Conservation (phyloP, 805 yeast genomes). For the Starmerella cellae region DNA sequence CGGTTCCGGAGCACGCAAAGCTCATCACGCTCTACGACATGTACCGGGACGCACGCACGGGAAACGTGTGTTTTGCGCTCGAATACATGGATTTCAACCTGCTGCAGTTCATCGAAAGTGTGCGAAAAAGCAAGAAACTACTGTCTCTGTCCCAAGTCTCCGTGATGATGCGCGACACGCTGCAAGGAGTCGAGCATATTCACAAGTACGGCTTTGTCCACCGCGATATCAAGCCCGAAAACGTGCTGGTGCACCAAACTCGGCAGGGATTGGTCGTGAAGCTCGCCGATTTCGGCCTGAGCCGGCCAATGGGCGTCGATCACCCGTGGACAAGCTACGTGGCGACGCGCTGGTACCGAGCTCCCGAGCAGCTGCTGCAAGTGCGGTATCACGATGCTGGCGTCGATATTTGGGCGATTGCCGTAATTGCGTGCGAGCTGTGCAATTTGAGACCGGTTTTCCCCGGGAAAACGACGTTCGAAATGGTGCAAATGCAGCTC, state of each 20-base stretch:
- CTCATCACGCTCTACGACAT: conserved; percentile 66
- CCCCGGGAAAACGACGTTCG: conserved; percentile 69
- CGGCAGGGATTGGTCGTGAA: conserved; percentile 47
- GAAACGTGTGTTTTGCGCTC: conserved; percentile 68
- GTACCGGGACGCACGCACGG: conserved; percentile 51
- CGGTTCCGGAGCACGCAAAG: conserved; percentile 57
- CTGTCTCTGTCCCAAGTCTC: conserved; percentile 3
- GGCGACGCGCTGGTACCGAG: conserved; percentile 92
- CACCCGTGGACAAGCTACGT: conserved; percentile 66
- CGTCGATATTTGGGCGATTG: conserved; percentile 83
- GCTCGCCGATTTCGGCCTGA: conserved; percentile 90
- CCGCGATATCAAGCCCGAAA: conserved; percentile 90
- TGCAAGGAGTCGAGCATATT: conserved; percentile 70
- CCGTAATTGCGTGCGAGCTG: conserved; percentile 67
- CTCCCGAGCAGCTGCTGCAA: conserved; percentile 63
- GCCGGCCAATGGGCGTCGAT: conserved; percentile 46
- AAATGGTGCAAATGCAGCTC: conserved; percentile 60
- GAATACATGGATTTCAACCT: conserved; percentile 77
- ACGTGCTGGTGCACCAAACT: conserved; percentile 58
- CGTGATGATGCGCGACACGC: conserved; percentile 25
- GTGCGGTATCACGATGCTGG: conserved; percentile 54
- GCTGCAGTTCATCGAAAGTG: conserved; percentile 45
- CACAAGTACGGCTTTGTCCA: conserved; percentile 60
- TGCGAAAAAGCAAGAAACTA: neutral
- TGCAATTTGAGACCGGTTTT: conserved; percentile 66